phyloP scores from a whole-genome alignment of 768 basidiomycete species.

The Suillus variegatus region DNA sequence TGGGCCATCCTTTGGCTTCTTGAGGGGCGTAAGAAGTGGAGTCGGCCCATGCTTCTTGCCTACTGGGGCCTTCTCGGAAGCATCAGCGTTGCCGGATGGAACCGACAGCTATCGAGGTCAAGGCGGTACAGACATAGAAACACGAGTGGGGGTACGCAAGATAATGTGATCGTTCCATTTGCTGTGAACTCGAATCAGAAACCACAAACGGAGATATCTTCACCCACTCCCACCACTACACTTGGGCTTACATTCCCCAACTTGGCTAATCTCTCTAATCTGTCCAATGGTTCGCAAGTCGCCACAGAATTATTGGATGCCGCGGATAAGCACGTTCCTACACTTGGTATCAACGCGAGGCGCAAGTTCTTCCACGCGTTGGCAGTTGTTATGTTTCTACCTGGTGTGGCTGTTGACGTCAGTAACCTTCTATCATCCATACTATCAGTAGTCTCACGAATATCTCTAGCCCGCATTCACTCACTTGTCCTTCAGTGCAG shows the following conservation, averaged over 20 bases:
- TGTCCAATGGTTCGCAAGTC: slow-evolving; percentile 61
- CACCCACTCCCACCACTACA: slow-evolving; percentile 21
- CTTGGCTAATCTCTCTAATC: slow-evolving; percentile 51
- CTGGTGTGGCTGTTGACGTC: slow-evolving; percentile 91
- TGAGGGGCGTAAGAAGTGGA: slow-evolving; percentile 77
- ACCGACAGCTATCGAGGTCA: slow-evolving; percentile 80
- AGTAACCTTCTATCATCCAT: slow-evolving; percentile 34
- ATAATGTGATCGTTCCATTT: slow-evolving; percentile 34
- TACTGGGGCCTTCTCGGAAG: slow-evolving; percentile 86
- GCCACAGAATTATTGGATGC: slow-evolving; percentile 72
- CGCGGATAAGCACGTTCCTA: slow-evolving; percentile 88
- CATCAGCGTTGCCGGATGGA: slow-evolving; percentile 94
- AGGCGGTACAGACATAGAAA: slow-evolving; percentile 63
- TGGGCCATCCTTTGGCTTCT: slow-evolving; percentile 81
- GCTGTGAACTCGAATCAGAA: slow-evolving; percentile 26
- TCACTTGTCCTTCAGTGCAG: slow-evolving; percentile 91
- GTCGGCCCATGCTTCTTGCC: slow-evolving; percentile 68
- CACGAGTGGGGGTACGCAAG: slow-evolving; percentile 31
- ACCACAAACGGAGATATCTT: slow-evolving; percentile 17
- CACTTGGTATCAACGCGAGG: slow-evolving; percentile 85
- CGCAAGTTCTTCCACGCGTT: slow-evolving; percentile 97
- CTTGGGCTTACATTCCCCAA: slow-evolving; percentile 41
- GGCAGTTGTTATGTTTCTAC: slow-evolving; percentile 95
- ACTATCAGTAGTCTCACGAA: slow-evolving; percentile 13
- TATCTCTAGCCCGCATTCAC: slow-evolving; percentile 86